phyloP scores from a whole-genome alignment of 495 filamentous ascomycete species.

The Tuber indicum region DNA sequence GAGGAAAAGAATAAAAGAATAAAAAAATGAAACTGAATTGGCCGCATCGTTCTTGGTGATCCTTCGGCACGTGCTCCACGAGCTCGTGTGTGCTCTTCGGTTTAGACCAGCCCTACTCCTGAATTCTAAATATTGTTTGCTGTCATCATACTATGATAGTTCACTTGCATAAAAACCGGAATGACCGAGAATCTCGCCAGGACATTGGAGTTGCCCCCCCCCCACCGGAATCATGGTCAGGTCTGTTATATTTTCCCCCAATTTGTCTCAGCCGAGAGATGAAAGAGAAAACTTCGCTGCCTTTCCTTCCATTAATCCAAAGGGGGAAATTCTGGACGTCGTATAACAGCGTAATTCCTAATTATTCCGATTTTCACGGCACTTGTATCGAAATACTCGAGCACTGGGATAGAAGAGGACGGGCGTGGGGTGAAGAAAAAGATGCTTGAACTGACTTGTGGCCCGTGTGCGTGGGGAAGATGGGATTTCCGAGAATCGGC shows the following conservation, averaged over 20 bases:
- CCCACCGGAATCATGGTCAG: no score
- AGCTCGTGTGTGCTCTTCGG: background rate
- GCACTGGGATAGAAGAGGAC: constrained; percentile 8
- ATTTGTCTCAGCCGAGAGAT: background rate
- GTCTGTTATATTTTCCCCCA: no score
- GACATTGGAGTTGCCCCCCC: background rate
- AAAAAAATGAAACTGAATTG: constrained; percentile 10
- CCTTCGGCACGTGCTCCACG: constrained; percentile 26
- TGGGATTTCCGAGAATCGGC: background rate
- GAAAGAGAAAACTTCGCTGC: background rate
- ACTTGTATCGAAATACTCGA: background rate
- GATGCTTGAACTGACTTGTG: background rate
- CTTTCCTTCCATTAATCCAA: background rate
- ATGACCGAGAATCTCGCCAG: no score
- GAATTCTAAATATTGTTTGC: background rate
- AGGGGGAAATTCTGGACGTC: background rate
- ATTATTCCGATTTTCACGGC: constrained; percentile 25
- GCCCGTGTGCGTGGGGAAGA: background rate
- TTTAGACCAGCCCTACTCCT: constrained; percentile 19
- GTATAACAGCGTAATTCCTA: constrained; percentile 11
- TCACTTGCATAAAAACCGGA: background rate
- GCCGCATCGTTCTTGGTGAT: constrained; percentile 25
- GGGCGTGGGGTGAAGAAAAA: constrained; percentile 1
- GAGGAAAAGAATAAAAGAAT: background rate
- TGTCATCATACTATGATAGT: background rate